Conservation (phyloP, 768 basidiomycete genomes). For the Russula olivacea region DNA sequence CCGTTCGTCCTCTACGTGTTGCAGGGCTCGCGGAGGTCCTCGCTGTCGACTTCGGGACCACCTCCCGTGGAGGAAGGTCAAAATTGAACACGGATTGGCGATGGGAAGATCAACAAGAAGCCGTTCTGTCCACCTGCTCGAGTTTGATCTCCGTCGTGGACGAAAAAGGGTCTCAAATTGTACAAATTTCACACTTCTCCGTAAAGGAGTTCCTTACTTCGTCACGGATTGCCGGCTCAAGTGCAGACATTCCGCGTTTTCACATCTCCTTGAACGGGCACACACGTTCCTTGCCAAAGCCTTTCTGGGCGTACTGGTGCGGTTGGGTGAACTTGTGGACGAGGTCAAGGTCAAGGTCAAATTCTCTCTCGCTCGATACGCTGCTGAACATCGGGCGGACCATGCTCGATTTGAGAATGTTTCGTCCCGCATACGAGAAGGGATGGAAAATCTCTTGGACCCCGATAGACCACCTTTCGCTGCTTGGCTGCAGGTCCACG, state of each 20-base stretch:
- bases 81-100: constrained; percentile 2
- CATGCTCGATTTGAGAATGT: background rate
- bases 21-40: background rate
- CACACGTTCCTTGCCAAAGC: background rate
- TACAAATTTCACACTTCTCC: constrained; percentile 3
- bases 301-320: background rate
- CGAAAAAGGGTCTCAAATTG: background rate
- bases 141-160: background rate
- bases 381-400: background rate
- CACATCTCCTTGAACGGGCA: background rate
- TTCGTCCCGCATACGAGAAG: background rate
- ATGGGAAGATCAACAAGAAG: background rate
- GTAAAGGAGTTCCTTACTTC: constrained; percentile 7
- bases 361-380: background rate
- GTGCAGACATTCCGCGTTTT: background rate
- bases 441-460: background rate
- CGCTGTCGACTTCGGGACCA: background rate
- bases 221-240: background rate
- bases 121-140: background rate
- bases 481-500: background rate
- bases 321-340: background rate
- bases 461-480: background rate
- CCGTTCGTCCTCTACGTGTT: background rate
- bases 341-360: background rate
- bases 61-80: background rate